A percentile compares a stretch with the other conserved stretches of the same genome.
These are phyloP conservation scores for Hypholoma fasciculare DNA, from an alignment of 768 basidiomycete genomes.

Conservation along the genomic window DNA sequence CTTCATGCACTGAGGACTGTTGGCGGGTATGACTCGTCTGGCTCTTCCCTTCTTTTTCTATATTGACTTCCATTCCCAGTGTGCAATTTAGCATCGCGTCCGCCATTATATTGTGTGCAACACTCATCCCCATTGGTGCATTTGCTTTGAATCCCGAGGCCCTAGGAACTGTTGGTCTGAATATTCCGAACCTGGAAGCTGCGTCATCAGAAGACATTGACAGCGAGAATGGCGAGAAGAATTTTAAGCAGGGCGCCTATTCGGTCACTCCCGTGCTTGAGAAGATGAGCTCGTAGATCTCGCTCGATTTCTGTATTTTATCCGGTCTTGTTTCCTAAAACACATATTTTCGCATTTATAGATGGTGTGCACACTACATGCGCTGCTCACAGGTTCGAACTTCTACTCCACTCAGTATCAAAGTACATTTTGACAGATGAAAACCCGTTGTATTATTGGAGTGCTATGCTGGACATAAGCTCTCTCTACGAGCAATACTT, in stretches of 20 bases:
- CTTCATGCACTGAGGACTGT: conserved; percentile 21
- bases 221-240: not conserved
- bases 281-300: too few relatives aligned
- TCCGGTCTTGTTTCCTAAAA: too few relatives aligned
- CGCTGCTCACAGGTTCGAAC: too few relatives aligned
- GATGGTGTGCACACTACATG: too few relatives aligned
- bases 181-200: not conserved
- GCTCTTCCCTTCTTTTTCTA: not conserved
- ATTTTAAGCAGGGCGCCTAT: not conserved
- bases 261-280: too few relatives aligned
- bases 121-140: conserved; percentile 29
- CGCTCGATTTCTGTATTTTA: too few relatives aligned
- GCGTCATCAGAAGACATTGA: not conserved
- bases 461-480: too few relatives aligned
- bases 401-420: too few relatives aligned
- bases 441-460: too few relatives aligned
- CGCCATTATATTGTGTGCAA: conserved; percentile 26
- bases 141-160: conserved; percentile 32
- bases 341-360: too few relatives aligned
- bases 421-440: too few relatives aligned
- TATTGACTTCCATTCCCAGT: conserved; percentile 6
- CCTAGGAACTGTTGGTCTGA: conserved; percentile 13
- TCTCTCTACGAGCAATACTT: too few relatives aligned
- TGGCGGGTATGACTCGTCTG: conserved; percentile 23
- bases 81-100: conserved; percentile 30